Evolutionary conservation across 2,329 filamentous ascomycete genomes (phyloP).

Genomic region (Aspergillus transmontanensis): DNA sequence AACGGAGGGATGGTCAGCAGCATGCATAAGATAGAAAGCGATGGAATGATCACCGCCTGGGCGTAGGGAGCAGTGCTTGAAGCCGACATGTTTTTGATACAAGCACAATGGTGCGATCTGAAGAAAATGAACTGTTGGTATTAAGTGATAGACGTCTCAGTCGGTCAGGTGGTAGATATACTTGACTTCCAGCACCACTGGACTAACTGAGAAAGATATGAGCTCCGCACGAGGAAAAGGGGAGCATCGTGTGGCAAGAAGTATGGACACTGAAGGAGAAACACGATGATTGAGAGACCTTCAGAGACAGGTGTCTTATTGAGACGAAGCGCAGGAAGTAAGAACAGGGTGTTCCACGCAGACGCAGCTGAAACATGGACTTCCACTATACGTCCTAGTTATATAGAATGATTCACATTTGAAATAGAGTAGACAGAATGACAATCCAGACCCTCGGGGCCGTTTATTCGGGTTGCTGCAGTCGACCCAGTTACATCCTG

Average conservation of each 20-base stretch:
- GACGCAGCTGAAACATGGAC: constrained; percentile 15
- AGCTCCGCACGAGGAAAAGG: constrained; percentile 12
- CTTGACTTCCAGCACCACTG: neutral
- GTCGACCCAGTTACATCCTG: neutral
- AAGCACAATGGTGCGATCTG: neutral
- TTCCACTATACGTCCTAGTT: neutral
- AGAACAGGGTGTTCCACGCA: constrained; percentile 7
- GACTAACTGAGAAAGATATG: neutral
- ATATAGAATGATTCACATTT: neutral
- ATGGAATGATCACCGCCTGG: constrained; percentile 47
- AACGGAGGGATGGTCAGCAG: constrained; percentile 60
- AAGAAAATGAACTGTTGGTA: neutral
- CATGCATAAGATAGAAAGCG: constrained; percentile 53
- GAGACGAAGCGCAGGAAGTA: constrained; percentile 8
- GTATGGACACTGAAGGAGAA: neutral
- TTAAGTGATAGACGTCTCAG: neutral
- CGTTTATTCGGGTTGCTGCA: neutral
- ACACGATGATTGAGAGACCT: neutral
- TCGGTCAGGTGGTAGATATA: neutral
- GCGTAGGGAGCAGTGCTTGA: constrained; percentile 21
- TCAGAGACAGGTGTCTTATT: constrained; percentile 16
- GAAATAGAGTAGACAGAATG: neutral
- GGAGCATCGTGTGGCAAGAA: constrained; percentile 16
- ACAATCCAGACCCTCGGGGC: neutral
- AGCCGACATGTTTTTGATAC: constrained; percentile 5